Base-by-base conservation (phyloP, 371 early-diverging fungal species). In the Catenaria anguillulae region DNA sequence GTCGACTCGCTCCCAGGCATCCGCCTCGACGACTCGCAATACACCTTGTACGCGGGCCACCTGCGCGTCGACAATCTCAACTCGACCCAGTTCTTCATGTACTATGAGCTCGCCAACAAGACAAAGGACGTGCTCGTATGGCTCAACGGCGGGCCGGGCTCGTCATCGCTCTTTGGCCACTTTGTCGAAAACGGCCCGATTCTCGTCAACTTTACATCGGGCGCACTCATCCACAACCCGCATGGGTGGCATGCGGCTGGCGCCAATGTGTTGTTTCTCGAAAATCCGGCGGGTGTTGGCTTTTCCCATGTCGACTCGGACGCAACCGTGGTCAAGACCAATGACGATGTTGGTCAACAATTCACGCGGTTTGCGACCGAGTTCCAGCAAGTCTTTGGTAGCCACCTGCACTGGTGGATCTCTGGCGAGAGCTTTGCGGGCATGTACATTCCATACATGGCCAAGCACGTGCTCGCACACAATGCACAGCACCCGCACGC, bases 181-280 rank as follows among this genome's bases (percentile, higher is more conserved):
- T 56, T 56, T 23, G 40, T 40, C 56, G 56, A 56, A 12, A 56
- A 56, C 40, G 56, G 56, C 56, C 56, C 56, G 36, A 13, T 56
- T 13, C 0, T 23, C 1, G 10, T 56, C 34, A 31, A 56, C 40
- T 10, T 17, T 17, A 24, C 56, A 13, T 24, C 56, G n/a, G 34
- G 34, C 56, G 3, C 1, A 0, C 56, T 12, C n/a, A 6, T n/a
- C 5, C 56, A 2, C 40, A 35, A 56, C 24, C 56, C 35, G 56
- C 24, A 56, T 24, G 56, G 56, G 2, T 56, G 56, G 56, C 56
- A 56, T 24, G 12, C 2, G 24, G 56, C 56, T 1, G 40, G 40
- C 10, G 55, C 55, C 33, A 56, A 56, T 33, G 26, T 31, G 23
- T 24, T 56, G 6, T 56, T 56, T 24, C 2, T 56, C 56, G 56